Evolutionary conservation across 179 eudicot genomes (phyloP).

Genomic region (Beta lomatogona): DNA sequence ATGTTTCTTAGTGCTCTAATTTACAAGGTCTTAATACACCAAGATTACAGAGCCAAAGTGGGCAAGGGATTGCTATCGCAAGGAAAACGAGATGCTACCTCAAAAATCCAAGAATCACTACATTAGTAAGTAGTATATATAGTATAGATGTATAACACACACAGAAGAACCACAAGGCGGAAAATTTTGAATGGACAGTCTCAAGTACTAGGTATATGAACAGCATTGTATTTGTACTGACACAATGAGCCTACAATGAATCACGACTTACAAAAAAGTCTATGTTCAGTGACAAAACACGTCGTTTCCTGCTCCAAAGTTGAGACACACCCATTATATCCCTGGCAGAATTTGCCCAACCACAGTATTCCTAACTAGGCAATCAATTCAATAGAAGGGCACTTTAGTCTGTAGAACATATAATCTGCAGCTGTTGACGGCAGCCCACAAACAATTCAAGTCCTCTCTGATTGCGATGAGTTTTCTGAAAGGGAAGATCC

Average conservation of each 20-base stretch:
- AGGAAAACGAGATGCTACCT: not conserved
- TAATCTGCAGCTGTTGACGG: not conserved
- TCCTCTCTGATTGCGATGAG: slow-evolving; percentile 22
- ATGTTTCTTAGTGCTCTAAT: no score
- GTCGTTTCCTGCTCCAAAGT: not conserved
- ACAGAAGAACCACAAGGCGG: not conserved
- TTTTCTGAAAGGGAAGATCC: slow-evolving; percentile 68
- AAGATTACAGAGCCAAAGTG: no score
- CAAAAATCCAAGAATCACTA: not conserved
- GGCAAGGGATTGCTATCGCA: no score
- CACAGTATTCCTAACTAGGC: not conserved
- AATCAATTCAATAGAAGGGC: not conserved
- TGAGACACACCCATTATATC: not conserved
- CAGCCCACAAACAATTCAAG: slow-evolving; percentile 20
- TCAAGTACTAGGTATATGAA: not conserved
- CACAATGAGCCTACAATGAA: not conserved
- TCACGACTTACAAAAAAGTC: not conserved
- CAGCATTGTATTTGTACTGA: not conserved
- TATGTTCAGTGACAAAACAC: not conserved
- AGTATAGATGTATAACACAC: not conserved
- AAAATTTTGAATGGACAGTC: not conserved
- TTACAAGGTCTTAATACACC: no score
- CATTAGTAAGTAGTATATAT: slow-evolving; percentile 2
- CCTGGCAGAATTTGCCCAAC: not conserved
- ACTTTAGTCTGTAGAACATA: not conserved